Percentiles rank a stretch among this genome's conserved stretches.
phyloP scores from a whole-genome alignment of 2,329 filamentous ascomycete species.

The Pyrenophora tritici-repentis region DNA sequence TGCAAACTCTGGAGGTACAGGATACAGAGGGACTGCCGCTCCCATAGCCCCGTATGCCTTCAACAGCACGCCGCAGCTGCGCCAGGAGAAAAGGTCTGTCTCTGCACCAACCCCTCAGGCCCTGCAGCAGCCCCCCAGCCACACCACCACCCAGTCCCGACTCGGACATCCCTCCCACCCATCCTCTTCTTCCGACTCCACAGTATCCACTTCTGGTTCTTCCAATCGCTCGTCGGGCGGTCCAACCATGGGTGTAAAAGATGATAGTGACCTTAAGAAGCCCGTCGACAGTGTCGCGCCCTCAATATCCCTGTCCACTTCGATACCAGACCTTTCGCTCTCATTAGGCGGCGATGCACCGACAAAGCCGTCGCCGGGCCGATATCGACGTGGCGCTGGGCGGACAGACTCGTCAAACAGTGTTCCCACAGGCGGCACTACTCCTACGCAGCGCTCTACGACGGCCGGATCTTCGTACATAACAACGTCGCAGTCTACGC shows the following conservation, averaged over 20 bases:
- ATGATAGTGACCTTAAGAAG: constrained; percentile 53
- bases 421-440: constrained; percentile 33
- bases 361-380: constrained; percentile 74
- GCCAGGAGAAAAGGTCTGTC: constrained; percentile 60
- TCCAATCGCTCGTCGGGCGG: constrained; percentile 53
- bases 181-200: constrained; percentile 51
- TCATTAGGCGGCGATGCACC: constrained; percentile 62
- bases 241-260: constrained; percentile 51
- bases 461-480: constrained; percentile 50
- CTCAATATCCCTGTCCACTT: constrained; percentile 57
- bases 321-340: constrained; percentile 61
- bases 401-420: constrained; percentile 56
- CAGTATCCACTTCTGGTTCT: constrained; percentile 55
- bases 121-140: constrained; percentile 34
- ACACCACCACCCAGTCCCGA: constrained; percentile 30
- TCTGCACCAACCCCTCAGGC: constrained; percentile 58
- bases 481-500: constrained; percentile 61
- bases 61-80: constrained; percentile 58
- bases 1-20: constrained; percentile 45
- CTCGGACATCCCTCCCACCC: constrained; percentile 46
- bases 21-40: constrained; percentile 51
- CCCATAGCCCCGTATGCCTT: constrained; percentile 58
- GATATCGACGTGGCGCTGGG: constrained; percentile 74
- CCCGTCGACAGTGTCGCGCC: constrained; percentile 48
- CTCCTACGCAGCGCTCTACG: constrained; percentile 40